Evolutionary conservation across 352 stramenopile species (phyloP).

Genomic region (Phytophthora pluvialis): DNA sequence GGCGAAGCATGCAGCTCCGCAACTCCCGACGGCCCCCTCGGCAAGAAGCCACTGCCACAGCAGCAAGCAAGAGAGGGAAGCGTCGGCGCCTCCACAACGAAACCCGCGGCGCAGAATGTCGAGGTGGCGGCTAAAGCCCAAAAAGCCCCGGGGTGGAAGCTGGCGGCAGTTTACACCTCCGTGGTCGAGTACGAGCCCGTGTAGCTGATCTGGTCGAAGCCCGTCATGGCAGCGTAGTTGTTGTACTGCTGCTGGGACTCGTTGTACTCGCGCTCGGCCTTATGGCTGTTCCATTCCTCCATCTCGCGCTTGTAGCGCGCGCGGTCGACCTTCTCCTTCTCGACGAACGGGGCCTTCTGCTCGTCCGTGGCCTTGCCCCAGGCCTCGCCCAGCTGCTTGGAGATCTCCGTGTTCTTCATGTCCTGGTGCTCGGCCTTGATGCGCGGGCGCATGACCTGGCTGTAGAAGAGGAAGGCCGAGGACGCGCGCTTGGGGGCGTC

Average conservation of each 20-base stretch:
- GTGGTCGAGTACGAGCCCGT: constrained; percentile 75
- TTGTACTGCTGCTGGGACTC: constrained; percentile 86
- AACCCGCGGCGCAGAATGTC: not conserved
- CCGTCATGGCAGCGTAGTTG: constrained; percentile 81
- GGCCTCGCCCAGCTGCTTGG: constrained; percentile 92
- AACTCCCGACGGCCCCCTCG: not conserved
- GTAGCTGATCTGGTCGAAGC: constrained; percentile 85
- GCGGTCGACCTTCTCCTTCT: constrained; percentile 92
- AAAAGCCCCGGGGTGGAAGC: constrained; percentile 12
- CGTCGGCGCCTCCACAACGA: not conserved
- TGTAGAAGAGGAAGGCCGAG: constrained; percentile 96
- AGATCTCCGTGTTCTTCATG: constrained; percentile 97
- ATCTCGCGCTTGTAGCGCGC: constrained; percentile 95
- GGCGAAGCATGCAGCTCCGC: not conserved
- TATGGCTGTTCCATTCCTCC: constrained; percentile 90
- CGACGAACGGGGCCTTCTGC: constrained; percentile 91
- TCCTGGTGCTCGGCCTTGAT: constrained; percentile 94
- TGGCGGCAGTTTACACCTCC: constrained; percentile 51
- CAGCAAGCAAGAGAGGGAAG: not conserved
- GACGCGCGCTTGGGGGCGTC: constrained; percentile 94
- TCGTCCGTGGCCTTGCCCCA: constrained; percentile 92
- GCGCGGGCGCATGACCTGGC: constrained; percentile 86
- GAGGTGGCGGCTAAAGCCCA: constrained; percentile 8
- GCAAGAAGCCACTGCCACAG: constrained; percentile 7
- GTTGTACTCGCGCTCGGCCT: constrained; percentile 83